Evolutionary conservation across 2,329 filamentous ascomycete genomes (phyloP).

Genomic region (Penicillium sp.): DNA sequence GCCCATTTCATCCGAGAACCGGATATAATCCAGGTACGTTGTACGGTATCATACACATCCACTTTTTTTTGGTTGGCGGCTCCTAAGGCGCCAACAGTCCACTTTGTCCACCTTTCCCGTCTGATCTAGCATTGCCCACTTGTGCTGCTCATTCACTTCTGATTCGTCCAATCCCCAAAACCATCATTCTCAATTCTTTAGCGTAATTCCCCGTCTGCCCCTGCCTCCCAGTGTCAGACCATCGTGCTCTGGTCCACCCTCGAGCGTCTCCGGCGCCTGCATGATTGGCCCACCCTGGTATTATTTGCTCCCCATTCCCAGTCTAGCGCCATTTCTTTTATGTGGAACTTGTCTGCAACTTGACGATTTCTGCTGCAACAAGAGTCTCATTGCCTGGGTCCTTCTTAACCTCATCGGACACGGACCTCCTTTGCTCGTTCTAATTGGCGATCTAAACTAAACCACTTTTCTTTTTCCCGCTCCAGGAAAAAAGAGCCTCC

Average conservation of each 20-base stretch:
- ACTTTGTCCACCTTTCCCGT: slow-evolving; percentile 19
- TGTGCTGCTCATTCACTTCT: slow-evolving; percentile 8
- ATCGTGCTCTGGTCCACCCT: slow-evolving; percentile 31
- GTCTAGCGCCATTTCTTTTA: slow-evolving; percentile 11
- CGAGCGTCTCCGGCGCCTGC: slow-evolving; percentile 26
- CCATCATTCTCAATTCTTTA: slow-evolving; percentile 12
- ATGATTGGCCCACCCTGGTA: slow-evolving; percentile 30
- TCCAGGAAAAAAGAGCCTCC: slow-evolving; percentile 21
- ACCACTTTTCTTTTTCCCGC: slow-evolving; percentile 7
- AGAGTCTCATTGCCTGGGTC: neutral
- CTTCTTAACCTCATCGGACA: neutral
- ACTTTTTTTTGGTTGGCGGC: slow-evolving; percentile 1
- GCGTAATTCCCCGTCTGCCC: slow-evolving; percentile 14
- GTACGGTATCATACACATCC: slow-evolving; percentile 5
- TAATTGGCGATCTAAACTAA: slow-evolving; percentile 17
- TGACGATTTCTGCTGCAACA: neutral
- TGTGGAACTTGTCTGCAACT: neutral
- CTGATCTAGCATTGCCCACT: slow-evolving; percentile 22
- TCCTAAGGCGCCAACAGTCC: slow-evolving; percentile 6
- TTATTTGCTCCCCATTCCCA: slow-evolving; percentile 18
- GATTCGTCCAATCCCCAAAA: slow-evolving; percentile 18
- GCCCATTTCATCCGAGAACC: neutral
- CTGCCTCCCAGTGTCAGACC: slow-evolving; percentile 28
- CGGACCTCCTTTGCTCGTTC: slow-evolving; percentile 4
- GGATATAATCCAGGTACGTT: neutral